These are phyloP conservation scores for Dioscorea alata DNA, from an alignment of 106 monocot genomes.

Conservation along the genomic window DNA sequence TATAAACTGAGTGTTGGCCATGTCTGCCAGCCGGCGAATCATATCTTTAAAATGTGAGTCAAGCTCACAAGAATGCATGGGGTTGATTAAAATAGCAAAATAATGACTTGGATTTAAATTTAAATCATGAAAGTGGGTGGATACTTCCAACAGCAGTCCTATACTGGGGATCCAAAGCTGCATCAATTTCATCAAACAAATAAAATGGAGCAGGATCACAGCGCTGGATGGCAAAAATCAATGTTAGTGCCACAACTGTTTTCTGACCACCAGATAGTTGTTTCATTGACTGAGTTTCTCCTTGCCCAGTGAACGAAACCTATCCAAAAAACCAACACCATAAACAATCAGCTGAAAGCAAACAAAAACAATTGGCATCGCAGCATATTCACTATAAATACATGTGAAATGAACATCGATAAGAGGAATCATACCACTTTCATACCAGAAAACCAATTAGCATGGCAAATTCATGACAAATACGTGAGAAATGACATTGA, in stretches of 20 bases:
- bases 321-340: conserved; percentile 10
- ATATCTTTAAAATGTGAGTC: conserved; percentile 50
- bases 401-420: background rate
- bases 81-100: background rate
- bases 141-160: conserved; percentile 99
- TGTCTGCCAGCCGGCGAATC: conserved; percentile 88
- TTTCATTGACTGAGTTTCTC: conserved; percentile 99
- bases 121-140: conserved; percentile 14
- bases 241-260: conserved; percentile 90
- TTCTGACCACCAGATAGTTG: conserved; percentile 99
- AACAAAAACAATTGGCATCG: background rate
- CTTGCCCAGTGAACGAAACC: conserved; percentile 99
- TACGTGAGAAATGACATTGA: background rate
- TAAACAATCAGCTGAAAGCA: background rate
- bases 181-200: conserved; percentile 99
- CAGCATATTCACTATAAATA: background rate
- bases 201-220: conserved; percentile 99
- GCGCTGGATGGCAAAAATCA: conserved; percentile 96
- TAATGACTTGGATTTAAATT: background rate
- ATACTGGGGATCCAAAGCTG: conserved; percentile 94
- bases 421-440: background rate
- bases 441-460: too few relatives aligned
- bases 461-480: too few relatives aligned
- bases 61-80: conserved; percentile 1
- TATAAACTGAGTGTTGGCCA: conserved; percentile 94